A percentile compares a stretch with the other conserved stretches of the same genome.
Evolutionary conservation across 805 yeast species (phyloP).

Genomic region (Metahyphopichia silvanorum): DNA sequence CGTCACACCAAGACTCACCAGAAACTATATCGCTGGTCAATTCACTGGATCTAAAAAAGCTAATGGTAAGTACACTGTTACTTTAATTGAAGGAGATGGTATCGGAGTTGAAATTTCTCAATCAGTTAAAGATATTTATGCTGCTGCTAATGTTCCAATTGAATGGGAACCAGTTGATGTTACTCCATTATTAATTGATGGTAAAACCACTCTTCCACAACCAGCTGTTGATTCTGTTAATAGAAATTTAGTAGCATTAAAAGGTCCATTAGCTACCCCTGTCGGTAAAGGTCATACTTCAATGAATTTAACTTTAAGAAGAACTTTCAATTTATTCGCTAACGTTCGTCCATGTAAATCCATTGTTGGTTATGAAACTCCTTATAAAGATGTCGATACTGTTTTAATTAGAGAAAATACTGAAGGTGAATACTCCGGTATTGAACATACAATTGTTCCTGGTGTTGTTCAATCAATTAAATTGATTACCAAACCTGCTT

Average conservation of each 20-base stretch:
- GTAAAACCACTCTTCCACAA: conserved; percentile 89
- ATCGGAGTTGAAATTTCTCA: conserved; percentile 94
- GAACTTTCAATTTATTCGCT: conserved; percentile 94
- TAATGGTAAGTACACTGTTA: conserved; percentile 87
- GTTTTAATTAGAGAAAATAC: conserved; percentile 98
- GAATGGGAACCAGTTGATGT: conserved; percentile 98
- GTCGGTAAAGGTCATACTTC: conserved; percentile 99
- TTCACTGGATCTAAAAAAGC: conserved; percentile 62
- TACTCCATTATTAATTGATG: conserved; percentile 86
- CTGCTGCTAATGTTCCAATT: conserved; percentile 93
- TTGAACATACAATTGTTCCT: conserved; percentile 96
- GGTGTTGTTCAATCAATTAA: conserved; percentile 98
- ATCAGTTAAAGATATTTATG: conserved; percentile 88
- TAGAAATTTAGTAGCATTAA: conserved; percentile 89
- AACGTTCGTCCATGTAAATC: conserved; percentile 97
- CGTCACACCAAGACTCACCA: conserved; percentile 30
- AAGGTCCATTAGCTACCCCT: conserved; percentile 98
- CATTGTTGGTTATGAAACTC: conserved; percentile 89
- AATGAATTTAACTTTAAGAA: conserved; percentile 93
- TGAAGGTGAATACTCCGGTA: conserved; percentile 99
- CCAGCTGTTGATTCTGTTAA: conserved; percentile 90
- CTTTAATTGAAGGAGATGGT: conserved; percentile 98
- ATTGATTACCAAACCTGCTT: conserved; percentile 93
- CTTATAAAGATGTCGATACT: conserved; percentile 84
- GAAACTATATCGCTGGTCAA: conserved; percentile 58